A percentile compares a stretch with the other conserved stretches of the same genome.
Conservation (phyloP, 345 rosid genomes). For the Salix dunnii region DNA sequence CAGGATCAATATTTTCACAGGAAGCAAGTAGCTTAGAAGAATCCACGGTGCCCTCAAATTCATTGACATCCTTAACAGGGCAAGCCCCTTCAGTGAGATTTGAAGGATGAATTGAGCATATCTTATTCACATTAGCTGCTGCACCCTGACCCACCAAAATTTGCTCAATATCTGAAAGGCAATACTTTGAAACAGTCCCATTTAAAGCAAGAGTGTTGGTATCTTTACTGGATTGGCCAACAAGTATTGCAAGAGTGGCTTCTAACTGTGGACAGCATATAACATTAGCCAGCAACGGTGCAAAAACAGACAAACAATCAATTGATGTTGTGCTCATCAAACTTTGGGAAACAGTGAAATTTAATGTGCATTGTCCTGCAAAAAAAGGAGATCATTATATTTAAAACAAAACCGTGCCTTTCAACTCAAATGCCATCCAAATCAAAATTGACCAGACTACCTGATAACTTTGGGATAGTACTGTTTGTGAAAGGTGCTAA, state of each 20-base stretch:
- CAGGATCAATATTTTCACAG: conserved; percentile 75
- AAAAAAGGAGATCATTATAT: conserved; percentile 7
- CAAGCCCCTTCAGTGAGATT: conserved; percentile 85
- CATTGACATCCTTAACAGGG: conserved; percentile 66
- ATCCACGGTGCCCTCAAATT: conserved; percentile 66
- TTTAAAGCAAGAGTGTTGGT: conserved; percentile 68
- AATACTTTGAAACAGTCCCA: conserved; percentile 57
- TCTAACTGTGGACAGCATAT: conserved; percentile 94
- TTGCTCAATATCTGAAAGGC: conserved; percentile 79
- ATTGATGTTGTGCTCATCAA: conserved; percentile 73
- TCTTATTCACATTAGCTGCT: conserved; percentile 40
- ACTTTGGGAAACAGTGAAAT: conserved; percentile 66
- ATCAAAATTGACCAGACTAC: conserved; percentile 30
- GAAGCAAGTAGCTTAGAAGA: conserved; percentile 68
- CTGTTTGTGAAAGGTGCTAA: conserved; percentile 68
- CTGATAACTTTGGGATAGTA: conserved; percentile 73
- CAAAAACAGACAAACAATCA: conserved; percentile 74
- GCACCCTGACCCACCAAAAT: conserved; percentile 81
- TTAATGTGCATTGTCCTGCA: conserved; percentile 67
- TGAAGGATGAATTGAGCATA: conserved; percentile 58
- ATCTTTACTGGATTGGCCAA: conserved; percentile 72
- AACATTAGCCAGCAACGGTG: conserved; percentile 82
- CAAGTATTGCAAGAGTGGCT: conserved; percentile 69
- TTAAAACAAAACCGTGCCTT: conserved; percentile 4
- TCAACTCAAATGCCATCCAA: conserved; percentile 1